phyloP scores from a whole-genome alignment of 2,329 filamentous ascomycete species.

The Sporothrix dimorphospora region DNA sequence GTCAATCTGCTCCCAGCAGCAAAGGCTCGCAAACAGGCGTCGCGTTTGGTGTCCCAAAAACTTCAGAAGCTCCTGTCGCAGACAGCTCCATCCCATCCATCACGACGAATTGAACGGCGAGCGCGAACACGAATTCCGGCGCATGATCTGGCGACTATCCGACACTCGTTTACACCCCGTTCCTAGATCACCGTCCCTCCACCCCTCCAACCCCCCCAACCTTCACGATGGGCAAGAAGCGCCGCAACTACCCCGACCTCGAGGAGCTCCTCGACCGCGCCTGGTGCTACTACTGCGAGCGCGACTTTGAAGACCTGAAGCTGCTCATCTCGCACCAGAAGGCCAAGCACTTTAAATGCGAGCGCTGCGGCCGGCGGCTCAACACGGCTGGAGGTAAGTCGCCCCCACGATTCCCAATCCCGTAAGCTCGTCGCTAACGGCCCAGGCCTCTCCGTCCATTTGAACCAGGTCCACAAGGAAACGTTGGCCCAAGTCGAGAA shows the following conservation, averaged over 20 bases:
- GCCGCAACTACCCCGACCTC: slow-evolving; percentile 80
- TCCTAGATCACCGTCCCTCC: no score
- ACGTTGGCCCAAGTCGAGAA: slow-evolving; percentile 86
- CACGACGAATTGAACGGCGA: not conserved
- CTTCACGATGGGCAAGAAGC: slow-evolving; percentile 80
- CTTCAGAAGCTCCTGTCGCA: not conserved
- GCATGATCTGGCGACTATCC: not conserved
- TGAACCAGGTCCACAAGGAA: slow-evolving; percentile 99
- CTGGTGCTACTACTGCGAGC: slow-evolving; percentile 99
- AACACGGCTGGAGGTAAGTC: slow-evolving; percentile 89
- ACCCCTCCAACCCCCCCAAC: not conserved
- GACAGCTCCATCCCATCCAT: not conserved
- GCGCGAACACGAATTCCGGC: not conserved
- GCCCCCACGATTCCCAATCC: not conserved
- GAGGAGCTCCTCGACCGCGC: slow-evolving; percentile 86
- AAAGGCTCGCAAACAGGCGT: not conserved
- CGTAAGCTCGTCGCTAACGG: not conserved
- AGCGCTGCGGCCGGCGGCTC: slow-evolving; percentile 81
- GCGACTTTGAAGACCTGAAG: slow-evolving; percentile 96
- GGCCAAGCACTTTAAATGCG: slow-evolving; percentile 99
- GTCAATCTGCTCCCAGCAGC: not conserved
- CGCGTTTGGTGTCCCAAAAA: not conserved
- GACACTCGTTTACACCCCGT: no score
- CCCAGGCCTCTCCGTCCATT: slow-evolving; percentile 89
- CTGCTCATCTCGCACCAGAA: slow-evolving; percentile 97